Base-by-base conservation (phyloP, 2,329 filamentous ascomycete species). In the Teratosphaeria zuluensis region DNA sequence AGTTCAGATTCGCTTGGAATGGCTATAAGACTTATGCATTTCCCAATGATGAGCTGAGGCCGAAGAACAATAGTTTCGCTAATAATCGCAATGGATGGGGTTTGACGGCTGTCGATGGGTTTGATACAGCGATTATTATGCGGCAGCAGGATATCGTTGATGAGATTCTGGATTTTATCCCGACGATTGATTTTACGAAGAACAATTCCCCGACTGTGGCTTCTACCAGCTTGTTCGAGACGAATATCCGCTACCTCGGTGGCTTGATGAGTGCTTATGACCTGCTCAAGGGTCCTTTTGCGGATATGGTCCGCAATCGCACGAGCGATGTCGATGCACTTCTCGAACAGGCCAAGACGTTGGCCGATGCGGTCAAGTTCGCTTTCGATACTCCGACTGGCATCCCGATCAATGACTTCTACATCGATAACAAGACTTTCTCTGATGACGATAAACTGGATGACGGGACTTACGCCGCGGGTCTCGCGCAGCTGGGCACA, bases 21-120 rank as follows among this genome's bases (percentile, higher is more conserved):
- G 90, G 89, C 42, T 97, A 97, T 75, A 88, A 82, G 68, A 79
- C 84, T 61, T 80, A 85, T 66, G 92, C 92, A 12, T 94, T 89
- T 84, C 83, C 86, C 62, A 89, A 95, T 65, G 94, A 97, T 69
- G 92, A 97, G 75, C 75, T 97, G 14, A 80, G 76, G 51, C 94
- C 94, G 1, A 78, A 92, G 9, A 82, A 83, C 32, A 85, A 85
- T 55, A 77, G 75, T 14, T 84, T 78, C 63, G 83, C 84, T n/a
- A 88, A 96, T 69, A 89, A 90, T 0, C 97, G 97, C 73, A 92
- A 90, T 69, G 90, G 88, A 54, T 96, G 91, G 91, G 89, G 89
- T 19, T 91, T 91, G 16, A 95, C 91, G 0, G 72, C 96, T 61
- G 88, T 96, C 6, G 91, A 96, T 75, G 78, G 83, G 1, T 76